Base-by-base conservation (phyloP, 2,329 filamentous ascomycete species). In the Neopestalotiopsis sp. region DNA sequence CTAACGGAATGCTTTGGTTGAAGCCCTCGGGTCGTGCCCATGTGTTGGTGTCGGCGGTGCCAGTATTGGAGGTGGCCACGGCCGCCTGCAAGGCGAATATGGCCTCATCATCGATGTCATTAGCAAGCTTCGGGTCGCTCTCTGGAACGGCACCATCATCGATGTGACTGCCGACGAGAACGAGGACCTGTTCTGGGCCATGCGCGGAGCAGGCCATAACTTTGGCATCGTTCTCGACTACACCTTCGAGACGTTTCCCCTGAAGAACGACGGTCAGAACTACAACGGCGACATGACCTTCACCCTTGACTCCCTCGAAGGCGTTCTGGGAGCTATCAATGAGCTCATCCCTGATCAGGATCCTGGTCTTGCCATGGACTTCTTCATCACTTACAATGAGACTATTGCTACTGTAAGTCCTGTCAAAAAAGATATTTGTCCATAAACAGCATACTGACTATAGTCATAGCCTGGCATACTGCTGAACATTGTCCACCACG, bases 131-230 rank as follows among this genome's bases (percentile, higher is more conserved):
- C 53, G 57, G 9, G 56, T 67, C 5, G 65, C 65, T 17, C 53
- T 67, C 7, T 67, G 65, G 65, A 61, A 67, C 34, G 56, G 65
- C 12, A 59, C 65, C 9, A 61, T 67, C 28, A 28, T 67, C 20
- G 65, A 67, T 5, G 56, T 38, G 2, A 42, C 56, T 12, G 53
- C 17, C 24, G 24, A 59, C 20, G 38, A 38, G n/a, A 59, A 67
- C 30, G 13, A 24, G 24, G 65, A 67, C 17, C 10, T 75, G 3
- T 73, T 75, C 68, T 75, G 73, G 73, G 73, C 70, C 6, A 66
- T 74, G 42, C 66, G 57, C 17, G 73, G 73, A 12, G 72, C 73
- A 0, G 73, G 73, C 0, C 73, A 75, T 10, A 74, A 75, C 58
- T 74, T 74, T 58, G 73, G 73, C 2, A 32, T 74, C 0, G 71